These are phyloP conservation scores for Melastoma candidum DNA, from an alignment of 441 rosid genomes.

Conservation along the genomic window DNA sequence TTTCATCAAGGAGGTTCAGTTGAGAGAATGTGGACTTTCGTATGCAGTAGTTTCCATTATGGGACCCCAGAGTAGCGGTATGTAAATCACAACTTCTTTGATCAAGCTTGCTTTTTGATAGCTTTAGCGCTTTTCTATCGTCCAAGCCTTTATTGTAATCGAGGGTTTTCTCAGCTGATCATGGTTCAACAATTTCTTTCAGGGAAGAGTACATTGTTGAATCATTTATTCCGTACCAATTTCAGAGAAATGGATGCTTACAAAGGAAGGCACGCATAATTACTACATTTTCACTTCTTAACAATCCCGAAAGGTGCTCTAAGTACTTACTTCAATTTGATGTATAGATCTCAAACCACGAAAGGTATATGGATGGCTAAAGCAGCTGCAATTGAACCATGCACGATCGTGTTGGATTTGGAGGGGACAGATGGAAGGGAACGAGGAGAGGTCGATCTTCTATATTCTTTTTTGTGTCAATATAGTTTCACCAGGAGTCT, in stretches of 20 bases:
- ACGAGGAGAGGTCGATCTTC: slow-evolving; percentile 79
- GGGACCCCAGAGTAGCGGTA: slow-evolving; percentile 99
- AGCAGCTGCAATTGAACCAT: slow-evolving; percentile 90
- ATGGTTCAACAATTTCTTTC: slow-evolving; percentile 20
- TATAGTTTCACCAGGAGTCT: not conserved
- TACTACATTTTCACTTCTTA: slow-evolving; percentile 9
- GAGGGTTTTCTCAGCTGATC: not conserved
- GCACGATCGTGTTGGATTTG: slow-evolving; percentile 94
- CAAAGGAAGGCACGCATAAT: slow-evolving; percentile 69
- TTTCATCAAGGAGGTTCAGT: slow-evolving; percentile 66
- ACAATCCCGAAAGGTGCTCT: slow-evolving; percentile 8
- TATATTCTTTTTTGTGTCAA: not conserved
- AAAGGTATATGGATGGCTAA: slow-evolving; percentile 98
- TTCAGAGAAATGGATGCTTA: slow-evolving; percentile 99
- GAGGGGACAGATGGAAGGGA: slow-evolving; percentile 99
- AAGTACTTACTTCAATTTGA: slow-evolving; percentile 12
- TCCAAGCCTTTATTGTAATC: not conserved
- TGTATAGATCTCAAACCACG: slow-evolving; percentile 86
- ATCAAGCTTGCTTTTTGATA: not conserved
- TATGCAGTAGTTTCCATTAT: slow-evolving; percentile 96
- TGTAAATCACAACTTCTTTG: slow-evolving; percentile 16
- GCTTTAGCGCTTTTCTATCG: not conserved
- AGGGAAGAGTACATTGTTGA: slow-evolving; percentile 97
- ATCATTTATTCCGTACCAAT: slow-evolving; percentile 81
- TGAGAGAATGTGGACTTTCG: slow-evolving; percentile 83